Percentiles rank a stretch among this genome's conserved stretches.
Evolutionary conservation across 495 filamentous ascomycete genomes (phyloP).

Genomic region (Talaromyces liani): DNA sequence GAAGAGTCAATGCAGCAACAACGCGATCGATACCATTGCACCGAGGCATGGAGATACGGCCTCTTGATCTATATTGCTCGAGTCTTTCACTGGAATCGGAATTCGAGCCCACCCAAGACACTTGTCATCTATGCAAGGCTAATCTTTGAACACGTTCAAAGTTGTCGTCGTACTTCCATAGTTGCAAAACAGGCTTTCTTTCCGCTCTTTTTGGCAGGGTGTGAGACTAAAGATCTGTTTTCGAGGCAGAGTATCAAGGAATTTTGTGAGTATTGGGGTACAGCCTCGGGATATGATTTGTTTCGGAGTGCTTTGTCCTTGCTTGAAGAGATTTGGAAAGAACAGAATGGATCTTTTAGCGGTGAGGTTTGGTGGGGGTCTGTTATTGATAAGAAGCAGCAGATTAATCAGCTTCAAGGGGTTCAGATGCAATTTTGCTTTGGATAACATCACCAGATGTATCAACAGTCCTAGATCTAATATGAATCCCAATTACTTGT

Average conservation of each 20-base stretch:
- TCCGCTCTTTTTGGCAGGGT: conserved; percentile 23
- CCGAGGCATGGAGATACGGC: conserved; percentile 22
- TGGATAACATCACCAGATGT: neutral
- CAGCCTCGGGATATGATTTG: conserved; percentile 19
- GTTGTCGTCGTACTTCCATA: conserved; percentile 18
- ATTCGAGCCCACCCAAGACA: neutral
- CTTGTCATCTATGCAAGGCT: neutral
- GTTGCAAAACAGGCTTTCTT: conserved; percentile 20
- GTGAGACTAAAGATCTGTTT: conserved; percentile 17
- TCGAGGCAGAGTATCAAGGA: conserved; percentile 14
- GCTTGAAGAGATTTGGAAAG: conserved; percentile 8
- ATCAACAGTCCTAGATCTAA: neutral
- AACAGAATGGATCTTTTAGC: neutral
- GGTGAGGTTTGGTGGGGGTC: conserved; percentile 10
- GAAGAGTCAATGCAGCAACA: conserved; percentile 17
- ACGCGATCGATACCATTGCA: conserved; percentile 22
- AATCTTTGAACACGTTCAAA: conserved; percentile 16
- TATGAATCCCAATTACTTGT: no score
- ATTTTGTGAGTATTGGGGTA: conserved; percentile 18
- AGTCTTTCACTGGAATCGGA: conserved; percentile 18
- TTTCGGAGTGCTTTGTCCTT: conserved; percentile 13
- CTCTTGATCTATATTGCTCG: conserved; percentile 23
- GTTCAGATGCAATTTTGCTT: neutral
- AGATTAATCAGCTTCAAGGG: neutral
- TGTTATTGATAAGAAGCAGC: conserved; percentile 9